phyloP scores from a whole-genome alignment of 805 yeast species.

The Priceomyces haplophilus region DNA sequence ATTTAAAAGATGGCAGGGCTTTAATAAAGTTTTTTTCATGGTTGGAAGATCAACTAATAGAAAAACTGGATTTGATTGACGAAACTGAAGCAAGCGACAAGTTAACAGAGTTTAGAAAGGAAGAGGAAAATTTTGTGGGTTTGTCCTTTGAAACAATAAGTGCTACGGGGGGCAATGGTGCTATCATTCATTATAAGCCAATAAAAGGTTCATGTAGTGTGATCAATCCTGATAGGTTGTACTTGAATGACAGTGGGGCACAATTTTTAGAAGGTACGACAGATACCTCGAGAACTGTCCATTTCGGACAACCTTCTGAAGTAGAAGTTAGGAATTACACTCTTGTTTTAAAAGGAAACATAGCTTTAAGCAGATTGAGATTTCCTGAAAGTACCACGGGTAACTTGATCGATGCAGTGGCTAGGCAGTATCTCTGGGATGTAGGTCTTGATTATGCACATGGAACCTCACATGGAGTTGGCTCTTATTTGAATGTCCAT shows the following conservation, averaged over 20 bases:
- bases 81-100: slow-evolving; percentile 62
- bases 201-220: slow-evolving; percentile 37
- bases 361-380: slow-evolving; percentile 45
- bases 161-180: slow-evolving; percentile 73
- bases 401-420: slow-evolving; percentile 51
- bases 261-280: slow-evolving; percentile 65
- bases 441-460: slow-evolving; percentile 58
- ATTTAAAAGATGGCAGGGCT: slow-evolving; percentile 59
- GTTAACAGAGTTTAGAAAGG: slow-evolving; percentile 32
- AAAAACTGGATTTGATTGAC: slow-evolving; percentile 40
- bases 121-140: slow-evolving; percentile 53
- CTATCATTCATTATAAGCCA: slow-evolving; percentile 75
- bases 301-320: slow-evolving; percentile 45
- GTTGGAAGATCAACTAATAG: slow-evolving; percentile 53
- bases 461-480: slow-evolving; percentile 66
- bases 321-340: slow-evolving; percentile 53
- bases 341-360: slow-evolving; percentile 55
- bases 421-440: slow-evolving; percentile 58
- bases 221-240: slow-evolving; percentile 52
- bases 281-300: slow-evolving; percentile 61
- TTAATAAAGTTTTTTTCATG: slow-evolving; percentile 53
- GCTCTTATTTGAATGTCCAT: slow-evolving; percentile 59
- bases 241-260: slow-evolving; percentile 58
- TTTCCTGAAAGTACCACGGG: slow-evolving; percentile 60
- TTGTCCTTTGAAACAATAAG: slow-evolving; percentile 73